Conservation (phyloP, 805 yeast genomes). For the Maudiozyma pseudohumilis region DNA sequence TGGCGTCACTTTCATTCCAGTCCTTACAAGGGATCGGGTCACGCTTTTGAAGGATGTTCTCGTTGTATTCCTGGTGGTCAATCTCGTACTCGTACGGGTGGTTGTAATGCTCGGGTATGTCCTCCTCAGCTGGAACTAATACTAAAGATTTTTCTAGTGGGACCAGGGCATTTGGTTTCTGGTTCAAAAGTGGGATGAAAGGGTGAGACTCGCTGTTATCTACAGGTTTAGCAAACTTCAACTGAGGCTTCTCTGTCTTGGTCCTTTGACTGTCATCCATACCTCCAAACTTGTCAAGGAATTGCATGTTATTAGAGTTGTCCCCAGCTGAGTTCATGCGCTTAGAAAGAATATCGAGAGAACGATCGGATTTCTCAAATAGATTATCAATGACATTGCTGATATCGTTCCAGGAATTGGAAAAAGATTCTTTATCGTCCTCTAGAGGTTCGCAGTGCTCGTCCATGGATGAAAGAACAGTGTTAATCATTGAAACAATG, state of each 20-base stretch:
- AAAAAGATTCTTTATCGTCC: slow-evolving; percentile 35
- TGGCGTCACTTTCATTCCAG: slow-evolving; percentile 57
- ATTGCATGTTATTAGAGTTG: slow-evolving; percentile 30
- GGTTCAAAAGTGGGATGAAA: slow-evolving; percentile 60
- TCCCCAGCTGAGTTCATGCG: slow-evolving; percentile 6
- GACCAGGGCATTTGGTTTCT: slow-evolving; percentile 62
- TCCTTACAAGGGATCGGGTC: slow-evolving; percentile 46
- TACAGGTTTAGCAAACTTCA: slow-evolving; percentile 42
- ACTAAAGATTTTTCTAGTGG: slow-evolving; percentile 44
- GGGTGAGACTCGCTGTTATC: slow-evolving; percentile 66
- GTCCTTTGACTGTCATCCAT: slow-evolving; percentile 14
- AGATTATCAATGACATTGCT: slow-evolving; percentile 55
- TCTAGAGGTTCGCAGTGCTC: slow-evolving; percentile 23
- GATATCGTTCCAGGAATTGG: slow-evolving; percentile 50
- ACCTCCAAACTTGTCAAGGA: slow-evolving; percentile 38
- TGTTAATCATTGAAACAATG: slow-evolving; percentile 39
- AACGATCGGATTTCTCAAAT: slow-evolving; percentile 68
- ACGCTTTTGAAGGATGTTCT: slow-evolving; percentile 34
- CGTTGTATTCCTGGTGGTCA: slow-evolving; percentile 57
- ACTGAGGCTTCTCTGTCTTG: slow-evolving; percentile 59
- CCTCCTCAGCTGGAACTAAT: slow-evolving; percentile 32
- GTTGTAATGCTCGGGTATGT: slow-evolving; percentile 48
- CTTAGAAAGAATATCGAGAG: slow-evolving; percentile 39
- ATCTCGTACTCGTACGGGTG: slow-evolving; percentile 83
- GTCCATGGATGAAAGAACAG: slow-evolving; percentile 32